Evolutionary conservation across 345 rosid species (phyloP), one percentile per base, ranked within the genome.

Genomic region (Eutrema japonicum): DNA sequence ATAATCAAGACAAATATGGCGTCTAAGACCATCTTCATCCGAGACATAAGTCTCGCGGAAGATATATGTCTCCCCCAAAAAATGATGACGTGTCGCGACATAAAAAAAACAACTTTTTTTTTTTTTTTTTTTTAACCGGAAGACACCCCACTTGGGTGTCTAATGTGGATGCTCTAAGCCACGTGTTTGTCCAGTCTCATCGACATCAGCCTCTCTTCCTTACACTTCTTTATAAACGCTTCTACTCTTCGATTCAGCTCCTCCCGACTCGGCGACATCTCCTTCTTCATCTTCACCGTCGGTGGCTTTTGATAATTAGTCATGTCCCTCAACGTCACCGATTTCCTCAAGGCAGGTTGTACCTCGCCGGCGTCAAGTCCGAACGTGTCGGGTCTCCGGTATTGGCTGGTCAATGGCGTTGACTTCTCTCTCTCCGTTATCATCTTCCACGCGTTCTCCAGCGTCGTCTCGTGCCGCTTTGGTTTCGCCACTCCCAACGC

Each of bases 181-280:
- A 87, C 82, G 14, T 79, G 84, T 65, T 73, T 79, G 67, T 84
- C 86, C 56, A 80, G 85, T 41, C 83, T 84, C 75, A 85, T 37
- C 3, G 93, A 84, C 83, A 82, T 87, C 18, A 82, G 78, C 56
- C 96, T 81, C 81, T 89, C 92, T 26, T 88, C 89, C 22, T 92
- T 86, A 47, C 84, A 84, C 79, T 89, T 92, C 63, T 64, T 86
- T 6, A 92, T 92, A 64, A 92, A 92, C 71, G 87, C 93, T 76
- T 92, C 97, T 0, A 83, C 93, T 67, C 92, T 85, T 14, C 84
- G 82, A 71, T 92, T 88, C 83, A 89, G 78, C 85, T 92, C 97
- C 56, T 92, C 97, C 48, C 82, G 83, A 73, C 85, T 79, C 74
- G 85, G 82, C 35, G 89, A 86, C 75, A 81, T 77, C 57, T 82